These are phyloP conservation scores for Grosmannia serpens DNA, from an alignment of 2,329 filamentous ascomycete species.

Conservation along the genomic window DNA sequence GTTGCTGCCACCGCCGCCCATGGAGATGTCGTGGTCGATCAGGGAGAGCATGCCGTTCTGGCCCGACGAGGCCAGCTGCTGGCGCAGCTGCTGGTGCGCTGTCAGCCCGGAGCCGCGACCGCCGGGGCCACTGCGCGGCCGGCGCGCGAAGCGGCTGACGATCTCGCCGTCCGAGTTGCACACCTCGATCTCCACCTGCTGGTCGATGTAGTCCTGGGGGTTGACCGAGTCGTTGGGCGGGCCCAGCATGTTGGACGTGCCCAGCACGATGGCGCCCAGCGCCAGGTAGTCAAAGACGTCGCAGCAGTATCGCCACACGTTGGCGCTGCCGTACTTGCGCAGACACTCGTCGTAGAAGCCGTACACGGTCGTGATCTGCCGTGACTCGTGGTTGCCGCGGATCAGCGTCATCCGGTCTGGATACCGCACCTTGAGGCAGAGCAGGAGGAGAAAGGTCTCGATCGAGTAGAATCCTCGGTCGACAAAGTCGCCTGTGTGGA, in stretches of 20 bases:
- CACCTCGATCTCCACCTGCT: conserved; percentile 86
- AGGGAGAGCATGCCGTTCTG: neutral
- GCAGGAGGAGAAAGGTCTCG: conserved; percentile 87
- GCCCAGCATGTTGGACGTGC: conserved; percentile 58
- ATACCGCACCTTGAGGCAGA: conserved; percentile 94
- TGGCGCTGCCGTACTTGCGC: conserved; percentile 90
- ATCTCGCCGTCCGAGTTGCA: conserved; percentile 74
- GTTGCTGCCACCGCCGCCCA: conserved; percentile 2
- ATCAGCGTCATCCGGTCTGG: conserved; percentile 95
- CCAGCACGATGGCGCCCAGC: conserved; percentile 80
- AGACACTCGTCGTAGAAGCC: conserved; percentile 97
- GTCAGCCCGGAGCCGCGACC: conserved; percentile 9
- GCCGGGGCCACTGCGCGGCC: conserved; percentile 30
- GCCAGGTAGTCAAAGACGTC: conserved; percentile 97
- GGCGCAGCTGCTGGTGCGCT: conserved; percentile 14
- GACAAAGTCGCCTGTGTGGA: conserved; percentile 76
- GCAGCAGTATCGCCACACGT: conserved; percentile 95
- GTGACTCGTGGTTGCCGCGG: conserved; percentile 88
- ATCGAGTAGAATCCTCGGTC: conserved; percentile 97
- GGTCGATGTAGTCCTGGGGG: conserved; percentile 40
- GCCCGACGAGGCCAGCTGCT: conserved; percentile 4
- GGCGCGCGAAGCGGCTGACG: conserved; percentile 51
- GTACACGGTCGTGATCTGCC: conserved; percentile 95
- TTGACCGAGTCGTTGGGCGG: conserved; percentile 32
- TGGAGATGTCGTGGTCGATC: neutral